A percentile compares a stretch with the other conserved stretches of the same genome.
Evolutionary conservation across 352 stramenopile species (phyloP).

Genomic region (Phytophthora megakarya): DNA sequence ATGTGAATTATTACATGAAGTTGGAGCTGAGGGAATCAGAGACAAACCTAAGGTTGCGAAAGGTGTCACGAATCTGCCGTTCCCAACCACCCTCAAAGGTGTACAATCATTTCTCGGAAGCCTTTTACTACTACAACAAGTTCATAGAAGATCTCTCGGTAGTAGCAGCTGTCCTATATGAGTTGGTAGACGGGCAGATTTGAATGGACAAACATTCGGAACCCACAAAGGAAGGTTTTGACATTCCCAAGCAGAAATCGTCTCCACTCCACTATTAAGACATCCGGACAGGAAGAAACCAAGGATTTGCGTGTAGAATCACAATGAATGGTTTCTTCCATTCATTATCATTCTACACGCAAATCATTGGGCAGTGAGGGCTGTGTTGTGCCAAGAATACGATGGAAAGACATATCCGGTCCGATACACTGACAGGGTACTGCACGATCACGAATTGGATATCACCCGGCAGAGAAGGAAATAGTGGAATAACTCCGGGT

Average conservation of each 20-base stretch:
- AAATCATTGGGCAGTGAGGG: background rate
- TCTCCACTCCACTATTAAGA: background rate
- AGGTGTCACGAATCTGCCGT: too few species aligned
- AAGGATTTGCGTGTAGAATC: too few species aligned
- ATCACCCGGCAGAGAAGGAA: conserved; percentile 14
- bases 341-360: conserved; percentile 5
- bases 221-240: background rate
- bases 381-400: background rate
- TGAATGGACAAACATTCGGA: background rate
- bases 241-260: background rate
- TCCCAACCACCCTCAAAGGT: too few species aligned
- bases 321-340: too few species aligned
- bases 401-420: conserved; percentile 1
- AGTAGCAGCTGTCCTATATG: too few species aligned
- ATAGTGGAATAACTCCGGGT: conserved; percentile 1
- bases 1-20: background rate
- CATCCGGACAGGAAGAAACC: too few species aligned
- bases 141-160: too few species aligned
- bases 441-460: conserved; percentile 10
- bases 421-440: conserved; percentile 1
- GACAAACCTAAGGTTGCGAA: background rate
- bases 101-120: too few species aligned
- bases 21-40: background rate
- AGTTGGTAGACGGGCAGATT: too few species aligned
- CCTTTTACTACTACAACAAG: too few species aligned